Evolutionary conservation across 139 green algal genomes (phyloP).

Genomic region (Nannochloris sp.): DNA sequence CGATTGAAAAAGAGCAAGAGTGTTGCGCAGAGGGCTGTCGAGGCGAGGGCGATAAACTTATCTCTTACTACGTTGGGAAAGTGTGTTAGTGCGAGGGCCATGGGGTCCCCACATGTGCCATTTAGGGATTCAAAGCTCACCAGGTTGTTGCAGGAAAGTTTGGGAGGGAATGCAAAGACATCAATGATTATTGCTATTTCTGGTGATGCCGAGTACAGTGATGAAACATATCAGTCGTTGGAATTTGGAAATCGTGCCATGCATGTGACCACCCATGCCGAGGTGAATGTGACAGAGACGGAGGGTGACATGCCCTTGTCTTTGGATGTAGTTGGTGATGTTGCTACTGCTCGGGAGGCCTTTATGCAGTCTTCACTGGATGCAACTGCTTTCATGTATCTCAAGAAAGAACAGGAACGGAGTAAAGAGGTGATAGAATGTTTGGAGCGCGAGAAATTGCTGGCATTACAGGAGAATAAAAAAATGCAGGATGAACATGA

Average conservation of each 20-base stretch:
- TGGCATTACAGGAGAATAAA: conserved; percentile 2
- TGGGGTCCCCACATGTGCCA: conserved; percentile 47
- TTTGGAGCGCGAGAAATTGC: conserved; percentile 3
- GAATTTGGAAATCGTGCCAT: conserved; percentile 70
- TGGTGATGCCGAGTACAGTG: conserved; percentile 51
- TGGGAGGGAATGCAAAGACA: conserved; percentile 53
- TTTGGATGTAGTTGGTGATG: neutral
- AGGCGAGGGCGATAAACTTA: conserved; percentile 71
- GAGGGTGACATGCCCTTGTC: conserved; percentile 9
- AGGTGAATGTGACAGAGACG: conserved; percentile 47
- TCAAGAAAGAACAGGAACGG: conserved; percentile 16
- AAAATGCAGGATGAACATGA: conserved; percentile 11
- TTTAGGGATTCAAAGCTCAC: conserved; percentile 81
- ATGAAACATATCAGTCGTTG: conserved; percentile 69
- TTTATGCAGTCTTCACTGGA: conserved; percentile 31
- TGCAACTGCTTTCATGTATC: conserved; percentile 21
- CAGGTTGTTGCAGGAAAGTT: conserved; percentile 51
- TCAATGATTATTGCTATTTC: conserved; percentile 47
- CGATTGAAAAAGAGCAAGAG: conserved; percentile 75
- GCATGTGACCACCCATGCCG: conserved; percentile 59
- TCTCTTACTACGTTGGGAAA: conserved; percentile 57
- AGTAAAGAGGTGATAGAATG: conserved; percentile 19
- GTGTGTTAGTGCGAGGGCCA: conserved; percentile 53
- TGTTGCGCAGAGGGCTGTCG: conserved; percentile 44
- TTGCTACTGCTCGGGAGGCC: conserved; percentile 32